phyloP scores from a whole-genome alignment of 768 basidiomycete species.

The Amanita exitialis region DNA sequence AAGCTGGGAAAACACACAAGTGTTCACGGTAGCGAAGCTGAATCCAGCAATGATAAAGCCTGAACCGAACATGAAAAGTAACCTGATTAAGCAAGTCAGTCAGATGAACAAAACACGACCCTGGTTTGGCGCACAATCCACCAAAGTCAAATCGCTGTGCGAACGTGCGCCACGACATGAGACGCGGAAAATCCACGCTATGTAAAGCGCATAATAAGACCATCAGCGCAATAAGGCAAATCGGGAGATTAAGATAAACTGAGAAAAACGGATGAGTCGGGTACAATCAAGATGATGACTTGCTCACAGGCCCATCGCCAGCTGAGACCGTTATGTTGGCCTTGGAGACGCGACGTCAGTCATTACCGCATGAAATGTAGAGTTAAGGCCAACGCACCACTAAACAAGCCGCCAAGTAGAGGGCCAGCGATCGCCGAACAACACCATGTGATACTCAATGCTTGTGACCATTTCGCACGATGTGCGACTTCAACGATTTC shows the following conservation, averaged over 20 bases:
- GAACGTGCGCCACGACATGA: slow-evolving; percentile 49
- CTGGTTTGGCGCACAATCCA: slow-evolving; percentile 50
- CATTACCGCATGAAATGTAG: slow-evolving; percentile 4
- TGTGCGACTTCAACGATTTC: slow-evolving; percentile 67
- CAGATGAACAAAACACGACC: background rate
- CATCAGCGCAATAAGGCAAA: slow-evolving; percentile 50
- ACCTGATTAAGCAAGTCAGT: slow-evolving; percentile 24
- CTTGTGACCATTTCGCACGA: slow-evolving; percentile 79
- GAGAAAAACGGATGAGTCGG: slow-evolving; percentile 10
- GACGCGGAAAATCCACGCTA: slow-evolving; percentile 34
- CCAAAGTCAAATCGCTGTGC: slow-evolving; percentile 59
- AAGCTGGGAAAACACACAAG: slow-evolving; percentile 43
- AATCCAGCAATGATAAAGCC: slow-evolving; percentile 71
- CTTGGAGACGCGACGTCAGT: slow-evolving; percentile 14
- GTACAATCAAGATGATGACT: slow-evolving; percentile 1
- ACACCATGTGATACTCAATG: slow-evolving; percentile 78
- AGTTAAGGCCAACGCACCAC: slow-evolving; percentile 35
- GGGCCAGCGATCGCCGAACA: slow-evolving; percentile 81
- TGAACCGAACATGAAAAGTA: slow-evolving; percentile 68
- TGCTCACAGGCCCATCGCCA: slow-evolving; percentile 86
- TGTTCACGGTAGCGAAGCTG: slow-evolving; percentile 57
- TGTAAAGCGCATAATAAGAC: slow-evolving; percentile 55
- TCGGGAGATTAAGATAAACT: slow-evolving; percentile 81
- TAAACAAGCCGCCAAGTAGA: slow-evolving; percentile 74
- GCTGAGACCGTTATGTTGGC: slow-evolving; percentile 27